Evolutionary conservation across 2,329 filamentous ascomycete species (phyloP).

Genomic region (Hypomyces rosellus): DNA sequence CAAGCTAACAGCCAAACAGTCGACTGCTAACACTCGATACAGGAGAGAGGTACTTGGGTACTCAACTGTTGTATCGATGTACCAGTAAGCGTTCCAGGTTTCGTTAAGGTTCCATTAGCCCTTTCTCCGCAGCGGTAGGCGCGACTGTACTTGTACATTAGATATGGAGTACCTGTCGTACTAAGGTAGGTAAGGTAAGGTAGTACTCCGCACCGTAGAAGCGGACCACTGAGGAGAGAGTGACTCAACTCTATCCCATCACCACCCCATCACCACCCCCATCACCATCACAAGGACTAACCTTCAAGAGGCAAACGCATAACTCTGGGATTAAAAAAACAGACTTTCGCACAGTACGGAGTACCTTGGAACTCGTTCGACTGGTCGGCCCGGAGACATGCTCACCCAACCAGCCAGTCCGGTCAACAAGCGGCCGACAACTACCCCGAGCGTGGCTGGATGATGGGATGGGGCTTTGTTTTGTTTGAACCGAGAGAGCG

Average conservation of each 20-base stretch:
- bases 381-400: constrained; percentile 11
- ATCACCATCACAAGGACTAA: background rate
- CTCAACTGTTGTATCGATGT: no score
- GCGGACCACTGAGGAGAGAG: background rate
- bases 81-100: no score
- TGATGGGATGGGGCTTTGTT: background rate
- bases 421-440: constrained; percentile 3
- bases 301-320: background rate
- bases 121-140: no score
- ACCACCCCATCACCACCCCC: background rate
- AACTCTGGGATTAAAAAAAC: background rate
- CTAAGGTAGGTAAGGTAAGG: no score
- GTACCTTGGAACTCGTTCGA: background rate
- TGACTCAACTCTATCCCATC: background rate
- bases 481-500: background rate
- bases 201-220: background rate
- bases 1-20: no score
- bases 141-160: no score
- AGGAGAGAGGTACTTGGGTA: no score
- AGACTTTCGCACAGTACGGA: constrained; percentile 13
- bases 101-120: no score
- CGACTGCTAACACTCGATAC: no score
- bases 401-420: constrained; percentile 10
- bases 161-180: no score
- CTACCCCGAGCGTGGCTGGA: constrained; percentile 6